A percentile compares a stretch with the other conserved stretches of the same genome.
Conservation (phyloP, 805 yeast species). For the Candida orba region DNA sequence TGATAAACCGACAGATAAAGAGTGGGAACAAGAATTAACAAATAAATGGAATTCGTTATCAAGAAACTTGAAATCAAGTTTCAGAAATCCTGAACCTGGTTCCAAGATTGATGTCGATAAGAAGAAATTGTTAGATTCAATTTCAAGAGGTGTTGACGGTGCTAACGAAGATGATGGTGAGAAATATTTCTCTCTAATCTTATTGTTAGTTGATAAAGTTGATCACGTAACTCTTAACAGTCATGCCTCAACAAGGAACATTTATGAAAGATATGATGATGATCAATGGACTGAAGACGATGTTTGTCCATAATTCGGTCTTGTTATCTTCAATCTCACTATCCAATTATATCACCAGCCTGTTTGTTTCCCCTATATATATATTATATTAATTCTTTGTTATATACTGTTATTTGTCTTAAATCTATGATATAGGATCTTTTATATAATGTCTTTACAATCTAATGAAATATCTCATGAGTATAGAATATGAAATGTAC, state of each 20-base stretch:
- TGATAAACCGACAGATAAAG: conserved; percentile 30
- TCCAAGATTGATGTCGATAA: conserved; percentile 47
- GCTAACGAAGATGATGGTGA: conserved; percentile 48
- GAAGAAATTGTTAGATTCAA: conserved; percentile 55
- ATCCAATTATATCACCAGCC: no score
- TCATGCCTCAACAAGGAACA: conserved; percentile 41
- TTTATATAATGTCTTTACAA: not conserved
- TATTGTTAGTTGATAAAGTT: conserved; percentile 62
- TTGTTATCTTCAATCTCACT: not conserved
- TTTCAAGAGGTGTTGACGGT: conserved; percentile 80
- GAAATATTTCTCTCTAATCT: conserved; percentile 62
- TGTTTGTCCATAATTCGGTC: conserved; percentile 54
- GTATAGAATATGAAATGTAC: no score
- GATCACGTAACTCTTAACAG: conserved; percentile 60
- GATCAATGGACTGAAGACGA: conserved; percentile 73
- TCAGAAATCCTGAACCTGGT: conserved; percentile 72
- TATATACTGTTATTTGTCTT: not conserved
- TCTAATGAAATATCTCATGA: no score
- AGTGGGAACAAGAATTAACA: conserved; percentile 59
- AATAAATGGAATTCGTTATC: conserved; percentile 61
- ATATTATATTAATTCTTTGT: not conserved
- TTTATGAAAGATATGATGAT: conserved; percentile 44
- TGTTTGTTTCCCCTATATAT: conserved; percentile 1
- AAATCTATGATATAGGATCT: not conserved
- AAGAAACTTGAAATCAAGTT: conserved; percentile 52